phyloP scores from a whole-genome alignment of 805 yeast species.

The Saccharomyces jurei region DNA sequence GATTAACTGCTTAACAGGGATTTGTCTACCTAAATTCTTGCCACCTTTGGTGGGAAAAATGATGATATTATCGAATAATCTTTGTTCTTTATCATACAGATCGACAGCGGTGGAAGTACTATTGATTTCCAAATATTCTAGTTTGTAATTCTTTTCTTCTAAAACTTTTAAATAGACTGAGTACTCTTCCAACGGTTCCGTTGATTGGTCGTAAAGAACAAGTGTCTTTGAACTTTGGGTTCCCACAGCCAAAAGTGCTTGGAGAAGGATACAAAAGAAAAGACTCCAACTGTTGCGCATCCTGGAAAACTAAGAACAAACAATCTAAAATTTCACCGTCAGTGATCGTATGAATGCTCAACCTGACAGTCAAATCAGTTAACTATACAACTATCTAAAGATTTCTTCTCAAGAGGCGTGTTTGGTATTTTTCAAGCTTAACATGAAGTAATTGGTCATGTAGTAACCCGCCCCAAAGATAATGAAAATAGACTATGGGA shows the following conservation, averaged over 20 bases:
- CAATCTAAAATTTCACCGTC: neutral
- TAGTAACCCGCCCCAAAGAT: neutral
- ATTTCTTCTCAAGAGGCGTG: conserved; percentile 1
- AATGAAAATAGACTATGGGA: neutral
- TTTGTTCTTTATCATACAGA: conserved; percentile 34
- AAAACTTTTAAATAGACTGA: conserved; percentile 24
- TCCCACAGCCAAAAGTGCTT: conserved; percentile 10
- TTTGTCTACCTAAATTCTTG: conserved; percentile 34
- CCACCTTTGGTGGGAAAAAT: conserved; percentile 48
- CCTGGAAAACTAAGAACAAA: neutral
- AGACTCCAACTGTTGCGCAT: neutral
- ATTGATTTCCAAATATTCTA: conserved; percentile 22
- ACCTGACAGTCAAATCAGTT: neutral
- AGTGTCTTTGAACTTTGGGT: conserved; percentile 25
- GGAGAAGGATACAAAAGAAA: neutral
- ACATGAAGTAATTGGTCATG: neutral
- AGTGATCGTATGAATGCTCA: neutral
- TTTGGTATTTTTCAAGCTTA: neutral
- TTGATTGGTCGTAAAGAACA: conserved; percentile 28
- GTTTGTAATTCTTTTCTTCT: conserved; percentile 29
- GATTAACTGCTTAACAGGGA: conserved; percentile 44
- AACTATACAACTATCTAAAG: neutral
- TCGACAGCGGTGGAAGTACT: conserved; percentile 12
- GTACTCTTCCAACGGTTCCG: conserved; percentile 21
- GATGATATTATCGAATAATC: conserved; percentile 47